Evolutionary conservation across 164 flowering plant genomes (phyloP).

Genomic region (Cinnamomum chago): DNA sequence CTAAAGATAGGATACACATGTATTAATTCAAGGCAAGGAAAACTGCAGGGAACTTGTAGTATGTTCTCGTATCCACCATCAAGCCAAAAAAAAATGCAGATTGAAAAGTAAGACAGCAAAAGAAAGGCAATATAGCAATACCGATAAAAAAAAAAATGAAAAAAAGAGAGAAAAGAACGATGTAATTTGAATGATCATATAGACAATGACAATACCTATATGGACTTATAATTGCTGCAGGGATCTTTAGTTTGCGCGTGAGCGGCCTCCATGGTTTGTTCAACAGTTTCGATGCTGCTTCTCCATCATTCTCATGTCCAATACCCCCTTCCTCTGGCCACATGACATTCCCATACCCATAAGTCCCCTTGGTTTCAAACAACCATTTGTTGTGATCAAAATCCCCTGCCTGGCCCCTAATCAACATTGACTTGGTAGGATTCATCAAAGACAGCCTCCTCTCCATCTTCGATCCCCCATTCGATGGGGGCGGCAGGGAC

Average conservation of each 20-base stretch:
- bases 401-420: conserved; percentile 60
- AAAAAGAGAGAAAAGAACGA: neutral
- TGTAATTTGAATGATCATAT: neutral
- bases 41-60: neutral
- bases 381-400: conserved; percentile 72
- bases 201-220: conserved; percentile 49
- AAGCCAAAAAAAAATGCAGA: too few relatives aligned
- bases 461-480: conserved; percentile 44
- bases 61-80: neutral
- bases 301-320: conserved; percentile 23
- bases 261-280: conserved; percentile 81
- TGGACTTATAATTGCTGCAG: conserved; percentile 68
- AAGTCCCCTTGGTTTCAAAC: conserved; percentile 68
- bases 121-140: neutral
- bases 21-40: too few relatives aligned
- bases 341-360: conserved; percentile 81
- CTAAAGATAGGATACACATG: neutral
- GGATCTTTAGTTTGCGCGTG: conserved; percentile 60
- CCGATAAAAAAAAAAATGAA: neutral
- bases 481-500: conserved; percentile 21
- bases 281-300: conserved; percentile 22
- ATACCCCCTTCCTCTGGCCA: conserved; percentile 52
- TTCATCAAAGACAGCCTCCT: conserved; percentile 60
- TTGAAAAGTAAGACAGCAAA: neutral
- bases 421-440: conserved; percentile 35